Base-by-base conservation (phyloP, 345 rosid genomes). In the Linum tenue region DNA sequence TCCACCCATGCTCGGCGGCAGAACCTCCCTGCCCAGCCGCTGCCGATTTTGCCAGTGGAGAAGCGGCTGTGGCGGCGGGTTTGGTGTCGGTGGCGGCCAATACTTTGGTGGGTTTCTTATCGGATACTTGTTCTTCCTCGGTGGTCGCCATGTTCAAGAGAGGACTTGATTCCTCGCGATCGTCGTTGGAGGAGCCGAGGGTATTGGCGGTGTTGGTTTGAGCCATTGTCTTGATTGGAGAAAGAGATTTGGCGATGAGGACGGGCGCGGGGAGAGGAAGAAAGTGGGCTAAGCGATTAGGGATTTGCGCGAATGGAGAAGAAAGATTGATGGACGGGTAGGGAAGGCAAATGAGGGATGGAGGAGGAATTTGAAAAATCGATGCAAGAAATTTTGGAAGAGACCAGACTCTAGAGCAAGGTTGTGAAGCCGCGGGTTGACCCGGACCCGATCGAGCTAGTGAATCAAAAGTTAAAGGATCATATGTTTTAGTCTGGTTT, bases 121-220 rank as follows among this genome's bases (percentile, higher is more conserved):
- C 80, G 6, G 53, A 9, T 9, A 10, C 9, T 5, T 48, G 53
- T 48, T 48, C 53, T 48, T 64, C 71, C 43, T 64, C 81, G 14
- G 72, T 69, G 41, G 36, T 60, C 55, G 16, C 68, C 43, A 79
- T 75, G 77, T 35, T 66, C 84, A 92, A 72, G 31, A 92, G 91
- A 71, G 97, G 96, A 65, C 83, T 85, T 36, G 87, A 79, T 79
- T 90, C 97, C 44, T 81, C 84, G 57, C 14, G 72, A 11, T 72
- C 70, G 14, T 77, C 74, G 62, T 65, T 58, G 73, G 64, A 39
- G 55, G 57, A 63, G 64, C 64, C 65, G 55, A 67, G 60, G 43
- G 12, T 7, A 57, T 41, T 65, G 53, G 40, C 58, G 66, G 69
- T 37, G 67, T 44, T 63, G 66, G 75, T 65, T 69, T 17, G 64